phyloP scores from a whole-genome alignment of 371 early-diverging fungal genomes.

The Parasitella parasitica region DNA sequence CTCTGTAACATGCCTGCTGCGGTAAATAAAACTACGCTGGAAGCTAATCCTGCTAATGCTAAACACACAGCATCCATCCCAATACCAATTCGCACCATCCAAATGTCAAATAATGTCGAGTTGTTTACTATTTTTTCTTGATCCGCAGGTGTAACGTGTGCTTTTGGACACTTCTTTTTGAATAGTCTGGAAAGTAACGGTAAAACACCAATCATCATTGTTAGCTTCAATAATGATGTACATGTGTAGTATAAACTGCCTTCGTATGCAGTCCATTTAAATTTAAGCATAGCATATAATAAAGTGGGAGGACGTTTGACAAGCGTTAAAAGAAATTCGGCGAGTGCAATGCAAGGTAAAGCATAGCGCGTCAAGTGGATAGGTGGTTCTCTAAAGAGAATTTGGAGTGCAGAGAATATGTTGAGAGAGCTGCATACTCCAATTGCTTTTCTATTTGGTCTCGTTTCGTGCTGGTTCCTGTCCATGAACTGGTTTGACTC shows the following conservation, averaged over 20 bases:
- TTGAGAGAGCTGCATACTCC: slow-evolving; percentile 22
- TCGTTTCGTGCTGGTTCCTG: neutral
- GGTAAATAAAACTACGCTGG: slow-evolving; percentile 22
- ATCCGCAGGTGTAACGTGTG: neutral
- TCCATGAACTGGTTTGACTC: slow-evolving; percentile 39
- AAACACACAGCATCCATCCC: slow-evolving; percentile 32
- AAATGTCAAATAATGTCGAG: slow-evolving; percentile 35
- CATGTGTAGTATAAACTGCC: slow-evolving; percentile 40
- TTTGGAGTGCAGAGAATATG: slow-evolving; percentile 34
- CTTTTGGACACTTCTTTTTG: slow-evolving; percentile 4
- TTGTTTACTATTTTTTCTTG: neutral
- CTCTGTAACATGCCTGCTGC: slow-evolving; percentile 33
- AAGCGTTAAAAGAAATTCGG: slow-evolving; percentile 28
- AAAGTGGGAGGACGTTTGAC: slow-evolving; percentile 34
- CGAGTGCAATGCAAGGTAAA: slow-evolving; percentile 24
- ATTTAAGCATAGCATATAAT: slow-evolving; percentile 47
- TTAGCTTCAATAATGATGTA: slow-evolving; percentile 15
- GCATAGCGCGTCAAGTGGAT: slow-evolving; percentile 22
- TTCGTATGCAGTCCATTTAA: slow-evolving; percentile 48
- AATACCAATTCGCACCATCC: slow-evolving; percentile 48
- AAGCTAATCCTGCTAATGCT: slow-evolving; percentile 32
- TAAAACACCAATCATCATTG: slow-evolving; percentile 22
- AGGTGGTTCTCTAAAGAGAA: slow-evolving; percentile 18
- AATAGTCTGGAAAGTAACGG: slow-evolving; percentile 33
- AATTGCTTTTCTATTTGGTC: slow-evolving; percentile 12